These are phyloP conservation scores for Galium porrigens DNA, from an alignment of 305 asterid genomes.

Conservation along the genomic window DNA sequence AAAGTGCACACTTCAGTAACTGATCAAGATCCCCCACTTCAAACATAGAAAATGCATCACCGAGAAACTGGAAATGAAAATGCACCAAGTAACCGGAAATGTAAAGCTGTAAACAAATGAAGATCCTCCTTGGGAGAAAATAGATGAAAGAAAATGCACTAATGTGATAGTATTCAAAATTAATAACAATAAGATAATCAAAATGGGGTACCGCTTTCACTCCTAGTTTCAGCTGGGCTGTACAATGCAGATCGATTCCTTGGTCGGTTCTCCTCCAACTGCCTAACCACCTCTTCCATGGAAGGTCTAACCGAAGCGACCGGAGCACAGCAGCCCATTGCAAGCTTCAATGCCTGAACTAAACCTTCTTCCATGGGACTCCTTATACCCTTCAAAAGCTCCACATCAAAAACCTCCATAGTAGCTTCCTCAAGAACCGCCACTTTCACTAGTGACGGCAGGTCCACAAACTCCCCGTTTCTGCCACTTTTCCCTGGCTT, in stretches of 20 bases:
- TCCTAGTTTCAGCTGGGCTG: conserved; percentile 93
- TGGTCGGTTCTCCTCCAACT: conserved; percentile 88
- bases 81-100: conserved; percentile 5
- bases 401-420: conserved; percentile 83
- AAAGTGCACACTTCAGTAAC: background rate
- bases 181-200: conserved; percentile 24
- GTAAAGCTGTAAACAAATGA: conserved; percentile 6
- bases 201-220: conserved; percentile 86
- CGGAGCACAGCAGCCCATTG: conserved; percentile 98
- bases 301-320: conserved; percentile 71
- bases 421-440: conserved; percentile 96
- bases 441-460: conserved; percentile 83
- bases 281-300: conserved; percentile 89
- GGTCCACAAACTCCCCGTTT: conserved; percentile 56
- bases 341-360: conserved; percentile 83
- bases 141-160: conserved; percentile 13
- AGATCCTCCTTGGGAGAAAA: conserved; percentile 16
- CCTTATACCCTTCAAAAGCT: conserved; percentile 63
- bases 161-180: conserved; percentile 11
- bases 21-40: background rate
- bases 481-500: conserved; percentile 55
- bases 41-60: background rate
- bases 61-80: conserved; percentile 1
- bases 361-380: conserved; percentile 95
- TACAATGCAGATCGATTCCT: conserved; percentile 90